A percentile compares a stretch with the other conserved stretches of the same genome.
Conservation (phyloP, 2,329 filamentous ascomycete genomes). For the Sporothrix luriei region DNA sequence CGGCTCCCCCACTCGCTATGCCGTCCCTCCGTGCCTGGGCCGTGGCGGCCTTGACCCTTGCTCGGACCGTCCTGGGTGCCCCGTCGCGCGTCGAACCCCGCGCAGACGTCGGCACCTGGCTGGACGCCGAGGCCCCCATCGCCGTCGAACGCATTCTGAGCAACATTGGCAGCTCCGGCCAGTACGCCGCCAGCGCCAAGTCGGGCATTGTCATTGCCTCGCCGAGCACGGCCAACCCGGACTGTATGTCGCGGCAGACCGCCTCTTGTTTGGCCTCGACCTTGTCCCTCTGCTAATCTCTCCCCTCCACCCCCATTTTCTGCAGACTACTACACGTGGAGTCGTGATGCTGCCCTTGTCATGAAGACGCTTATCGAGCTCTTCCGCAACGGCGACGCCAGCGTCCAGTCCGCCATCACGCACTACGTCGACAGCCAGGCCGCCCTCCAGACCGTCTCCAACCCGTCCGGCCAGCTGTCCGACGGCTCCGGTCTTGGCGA, state of each 20-base stretch:
- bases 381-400: conserved; percentile 51
- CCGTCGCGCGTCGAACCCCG: conserved; percentile 9
- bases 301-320: background rate
- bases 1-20: conserved; percentile 5
- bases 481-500: conserved; percentile 65
- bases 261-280: conserved; percentile 8
- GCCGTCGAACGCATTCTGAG: conserved; percentile 57
- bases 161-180: conserved; percentile 62
- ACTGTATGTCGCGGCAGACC: conserved; percentile 51
- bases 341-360: conserved; percentile 70
- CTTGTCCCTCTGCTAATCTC: background rate
- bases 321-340: conserved; percentile 73
- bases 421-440: conserved; percentile 71
- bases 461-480: conserved; percentile 65
- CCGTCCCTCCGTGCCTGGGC: conserved; percentile 29
- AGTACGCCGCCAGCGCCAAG: conserved; percentile 51
- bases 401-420: conserved; percentile 62
- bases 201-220: conserved; percentile 60
- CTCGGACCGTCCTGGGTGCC: conserved; percentile 26
- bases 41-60: conserved; percentile 26
- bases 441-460: conserved; percentile 65
- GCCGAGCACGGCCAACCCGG: conserved; percentile 56
- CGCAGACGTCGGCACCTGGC: conserved; percentile 51
- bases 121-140: conserved; percentile 55
- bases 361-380: conserved; percentile 70